Base-by-base conservation (phyloP, 2,329 filamentous ascomycete species). In the Beauveria sp. region DNA sequence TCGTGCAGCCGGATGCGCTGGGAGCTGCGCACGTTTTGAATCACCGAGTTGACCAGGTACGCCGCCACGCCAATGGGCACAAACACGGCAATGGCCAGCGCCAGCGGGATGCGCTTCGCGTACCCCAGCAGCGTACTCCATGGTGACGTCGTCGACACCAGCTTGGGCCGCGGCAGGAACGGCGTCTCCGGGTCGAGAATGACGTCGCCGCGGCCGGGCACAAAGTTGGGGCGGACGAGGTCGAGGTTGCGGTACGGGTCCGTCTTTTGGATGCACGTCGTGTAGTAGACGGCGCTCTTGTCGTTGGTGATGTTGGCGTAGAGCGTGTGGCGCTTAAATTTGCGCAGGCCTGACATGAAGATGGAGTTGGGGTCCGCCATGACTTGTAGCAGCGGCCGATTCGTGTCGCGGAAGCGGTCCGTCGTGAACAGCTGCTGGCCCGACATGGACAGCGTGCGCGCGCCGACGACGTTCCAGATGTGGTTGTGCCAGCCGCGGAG, bases 271-370 rank as follows among this genome's bases (percentile, higher is more conserved):
- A 97, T 91, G 22, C 80, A 81, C 0, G 91, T 90, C 0, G 93
- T 97, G 71, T 93, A 96, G 74, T 90, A 91, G 1, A 88, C 84
- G 5, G 91, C 90, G 50, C 84, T 90, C 59, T 86, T 81, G 75
- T 97, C 93, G 72, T 97, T 96, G 69, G 89, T 77, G 52, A 96
- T 86, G 70, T 97, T 97, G 47, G 88, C 82, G 72, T 97, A 97
- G 1, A 96, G 77, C 4, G 85, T 89, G 62, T 86, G 87, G 59
- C 89, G 81, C 71, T 86, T 84, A 76, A 97, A 97, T 66, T 79
- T 82, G 63, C 84, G 81, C 51, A 97, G 79, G 0, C 87, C 92
- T 37, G 84, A 84, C 67, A 96, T 88, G 75, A 97, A 97, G 66
- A 96, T 89, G 64, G 89, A 92, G 55, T 88, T 82, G 0, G 88